Evolutionary conservation across 1,284 basidiomycete species (phyloP).

Genomic region (Naganishia liquefaciens): DNA sequence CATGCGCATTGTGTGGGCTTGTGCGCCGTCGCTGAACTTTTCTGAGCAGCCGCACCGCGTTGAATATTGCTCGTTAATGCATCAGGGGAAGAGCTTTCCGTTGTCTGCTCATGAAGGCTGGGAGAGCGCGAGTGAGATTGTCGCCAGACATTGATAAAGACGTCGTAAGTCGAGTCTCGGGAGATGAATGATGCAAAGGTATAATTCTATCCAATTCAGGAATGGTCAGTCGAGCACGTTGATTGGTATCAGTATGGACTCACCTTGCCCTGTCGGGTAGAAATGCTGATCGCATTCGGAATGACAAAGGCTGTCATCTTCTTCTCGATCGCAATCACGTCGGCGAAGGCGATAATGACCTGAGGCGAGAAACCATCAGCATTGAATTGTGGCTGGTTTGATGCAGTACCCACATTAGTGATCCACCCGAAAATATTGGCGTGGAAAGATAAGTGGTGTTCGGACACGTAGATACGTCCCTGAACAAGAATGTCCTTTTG

Average conservation of each 20-base stretch:
- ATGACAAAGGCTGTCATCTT: conserved; percentile 99
- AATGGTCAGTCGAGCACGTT: conserved; percentile 30
- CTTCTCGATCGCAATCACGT: conserved; percentile 89
- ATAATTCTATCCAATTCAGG: conserved; percentile 62
- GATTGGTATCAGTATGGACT: conserved; percentile 25
- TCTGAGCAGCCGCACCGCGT: conserved; percentile 21
- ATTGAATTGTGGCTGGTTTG: conserved; percentile 12
- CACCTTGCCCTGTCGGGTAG: conserved; percentile 66
- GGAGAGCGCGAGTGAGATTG: conserved; percentile 77
- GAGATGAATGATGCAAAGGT: conserved; percentile 95
- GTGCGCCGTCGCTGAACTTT: conserved; percentile 40
- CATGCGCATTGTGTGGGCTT: conserved; percentile 71
- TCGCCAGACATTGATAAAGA: conserved; percentile 94
- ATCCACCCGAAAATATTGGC: conserved; percentile 99
- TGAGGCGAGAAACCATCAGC: conserved; percentile 48
- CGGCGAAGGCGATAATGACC: conserved; percentile 88
- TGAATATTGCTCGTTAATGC: not conserved
- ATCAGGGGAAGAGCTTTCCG: not conserved
- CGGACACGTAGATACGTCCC: conserved; percentile 93
- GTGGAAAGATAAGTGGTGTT: conserved; percentile 97
- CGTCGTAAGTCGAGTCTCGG: conserved; percentile 92
- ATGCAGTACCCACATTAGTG: conserved; percentile 70
- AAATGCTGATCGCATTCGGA: conserved; percentile 92
- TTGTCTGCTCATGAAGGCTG: conserved; percentile 37
- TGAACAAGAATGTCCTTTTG: conserved; percentile 96